phyloP scores from a whole-genome alignment of 164 flowering plant genomes.

The Magnolia kwangsiensis region DNA sequence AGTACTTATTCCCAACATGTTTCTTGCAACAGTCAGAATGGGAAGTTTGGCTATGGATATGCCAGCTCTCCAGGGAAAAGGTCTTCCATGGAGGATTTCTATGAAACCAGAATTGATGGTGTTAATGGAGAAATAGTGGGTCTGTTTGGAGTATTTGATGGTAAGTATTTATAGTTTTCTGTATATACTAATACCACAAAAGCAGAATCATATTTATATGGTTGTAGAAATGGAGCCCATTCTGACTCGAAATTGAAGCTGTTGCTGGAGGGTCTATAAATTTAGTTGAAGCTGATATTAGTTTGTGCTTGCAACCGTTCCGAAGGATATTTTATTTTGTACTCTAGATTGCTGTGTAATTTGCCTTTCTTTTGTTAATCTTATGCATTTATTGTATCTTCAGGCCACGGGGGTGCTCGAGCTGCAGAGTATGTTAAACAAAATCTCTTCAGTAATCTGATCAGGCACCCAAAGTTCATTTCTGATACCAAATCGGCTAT shows the following conservation, averaged over 20 bases:
- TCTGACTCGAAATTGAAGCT: not conserved
- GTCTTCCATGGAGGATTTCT: slow-evolving; percentile 97
- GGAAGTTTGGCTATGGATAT: slow-evolving; percentile 96
- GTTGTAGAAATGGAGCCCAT: not conserved
- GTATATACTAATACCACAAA: not conserved
- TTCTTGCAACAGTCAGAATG: slow-evolving; percentile 66
- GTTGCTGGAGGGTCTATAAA: not conserved
- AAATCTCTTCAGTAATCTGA: slow-evolving; percentile 88
- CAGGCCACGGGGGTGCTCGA: slow-evolving; percentile 98
- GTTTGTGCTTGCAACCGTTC: not conserved
- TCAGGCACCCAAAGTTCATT: slow-evolving; percentile 91
- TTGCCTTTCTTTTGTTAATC: not conserved
- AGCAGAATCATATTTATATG: not conserved
- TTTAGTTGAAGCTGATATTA: not conserved
- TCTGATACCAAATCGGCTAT: slow-evolving; percentile 94
- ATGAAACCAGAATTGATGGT: slow-evolving; percentile 90
- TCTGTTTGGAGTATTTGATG: slow-evolving; percentile 98
- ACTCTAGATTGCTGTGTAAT: not conserved
- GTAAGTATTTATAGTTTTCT: slow-evolving; percentile 25
- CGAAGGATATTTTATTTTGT: not conserved
- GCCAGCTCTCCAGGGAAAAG: slow-evolving; percentile 96
- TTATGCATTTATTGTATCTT: slow-evolving; percentile 7
- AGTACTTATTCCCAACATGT: slow-evolving; percentile 2
- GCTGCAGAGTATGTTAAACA: slow-evolving; percentile 97
- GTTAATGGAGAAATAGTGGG: slow-evolving; percentile 94